These are phyloP conservation scores for Starmera stellimalicola DNA, from an alignment of 1,139 yeast genomes.

Conservation along the genomic window DNA sequence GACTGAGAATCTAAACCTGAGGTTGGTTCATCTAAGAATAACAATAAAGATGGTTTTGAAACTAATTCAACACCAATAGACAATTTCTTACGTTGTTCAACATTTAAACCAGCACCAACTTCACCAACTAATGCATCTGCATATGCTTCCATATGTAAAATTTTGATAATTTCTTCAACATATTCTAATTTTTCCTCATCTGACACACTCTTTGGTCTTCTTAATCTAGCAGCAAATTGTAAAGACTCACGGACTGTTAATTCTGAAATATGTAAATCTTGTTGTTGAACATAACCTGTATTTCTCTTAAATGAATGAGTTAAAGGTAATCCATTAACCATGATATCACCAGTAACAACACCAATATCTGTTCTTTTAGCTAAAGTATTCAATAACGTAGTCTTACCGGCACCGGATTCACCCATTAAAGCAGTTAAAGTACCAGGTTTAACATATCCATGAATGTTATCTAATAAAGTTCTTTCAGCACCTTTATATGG, in stretches of 20 bases:
- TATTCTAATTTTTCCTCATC: slow-evolving; percentile 34
- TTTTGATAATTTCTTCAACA: slow-evolving; percentile 36
- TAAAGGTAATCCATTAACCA: slow-evolving; percentile 40
- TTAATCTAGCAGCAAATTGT: slow-evolving; percentile 38
- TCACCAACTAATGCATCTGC: slow-evolving; percentile 43
- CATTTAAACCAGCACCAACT: slow-evolving; percentile 43
- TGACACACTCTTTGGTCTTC: slow-evolving; percentile 33
- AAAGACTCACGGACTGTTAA: slow-evolving; percentile 41
- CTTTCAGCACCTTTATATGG: slow-evolving; percentile 26
- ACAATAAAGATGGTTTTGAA: slow-evolving; percentile 38
- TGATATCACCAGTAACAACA: slow-evolving; percentile 44
- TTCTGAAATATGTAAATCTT: slow-evolving; percentile 41
- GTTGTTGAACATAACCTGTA: slow-evolving; percentile 51
- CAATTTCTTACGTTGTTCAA: slow-evolving; percentile 52
- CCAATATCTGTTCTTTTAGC: slow-evolving; percentile 47
- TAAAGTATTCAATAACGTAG: slow-evolving; percentile 49
- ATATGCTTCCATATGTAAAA: slow-evolving; percentile 36
- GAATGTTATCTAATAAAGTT: slow-evolving; percentile 37
- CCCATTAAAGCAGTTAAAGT: slow-evolving; percentile 59
- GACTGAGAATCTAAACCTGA: slow-evolving; percentile 49
- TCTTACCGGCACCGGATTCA: slow-evolving; percentile 68
- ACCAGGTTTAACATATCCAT: slow-evolving; percentile 52
- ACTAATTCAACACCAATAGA: slow-evolving; percentile 50
- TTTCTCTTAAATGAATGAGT: slow-evolving; percentile 36
- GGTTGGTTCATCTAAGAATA: slow-evolving; percentile 45